A percentile compares a stretch with the other conserved stretches of the same genome.
Evolutionary conservation across 495 filamentous ascomycete genomes (phyloP).

Genomic region (Pyronema omphalodes): DNA sequence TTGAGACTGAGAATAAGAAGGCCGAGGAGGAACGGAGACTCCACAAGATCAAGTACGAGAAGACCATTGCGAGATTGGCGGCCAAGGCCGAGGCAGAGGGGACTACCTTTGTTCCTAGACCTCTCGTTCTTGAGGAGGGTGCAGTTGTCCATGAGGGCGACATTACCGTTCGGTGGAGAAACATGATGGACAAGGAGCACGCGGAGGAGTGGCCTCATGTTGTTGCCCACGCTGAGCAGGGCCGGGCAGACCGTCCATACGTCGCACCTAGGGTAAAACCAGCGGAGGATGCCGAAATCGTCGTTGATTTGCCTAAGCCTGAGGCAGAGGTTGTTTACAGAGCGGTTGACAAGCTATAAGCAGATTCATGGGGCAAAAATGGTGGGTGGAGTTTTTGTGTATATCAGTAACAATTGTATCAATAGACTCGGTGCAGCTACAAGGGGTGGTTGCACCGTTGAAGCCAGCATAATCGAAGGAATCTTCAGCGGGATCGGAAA

Average conservation of each 20-base stretch:
- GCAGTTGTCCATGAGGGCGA: slow-evolving; percentile 13
- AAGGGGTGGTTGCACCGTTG: no score
- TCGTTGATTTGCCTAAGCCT: no score
- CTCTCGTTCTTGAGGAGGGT: slow-evolving; percentile 9
- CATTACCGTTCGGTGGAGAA: slow-evolving; percentile 50
- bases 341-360: no score
- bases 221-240: slow-evolving; percentile 39
- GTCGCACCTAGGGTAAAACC: slow-evolving; percentile 6
- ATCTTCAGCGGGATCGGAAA: no score
- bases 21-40: slow-evolving; percentile 15
- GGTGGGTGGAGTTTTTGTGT: no score
- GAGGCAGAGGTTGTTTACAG: no score
- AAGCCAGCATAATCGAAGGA: no score
- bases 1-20: slow-evolving; percentile 21
- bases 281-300: neutral
- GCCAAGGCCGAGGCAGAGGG: slow-evolving; percentile 9
- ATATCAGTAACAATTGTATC: no score
- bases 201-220: slow-evolving; percentile 48
- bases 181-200: slow-evolving; percentile 45
- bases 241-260: slow-evolving; percentile 13
- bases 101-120: slow-evolving; percentile 24
- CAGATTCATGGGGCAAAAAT: no score
- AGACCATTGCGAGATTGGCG: slow-evolving; percentile 19
- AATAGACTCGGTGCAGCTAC: no score
- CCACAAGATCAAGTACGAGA: slow-evolving; percentile 19